Evolutionary conservation across 148 eudicot genomes (phyloP), one percentile per base, ranked within the genome.

Genomic region (Silene latifolia): DNA sequence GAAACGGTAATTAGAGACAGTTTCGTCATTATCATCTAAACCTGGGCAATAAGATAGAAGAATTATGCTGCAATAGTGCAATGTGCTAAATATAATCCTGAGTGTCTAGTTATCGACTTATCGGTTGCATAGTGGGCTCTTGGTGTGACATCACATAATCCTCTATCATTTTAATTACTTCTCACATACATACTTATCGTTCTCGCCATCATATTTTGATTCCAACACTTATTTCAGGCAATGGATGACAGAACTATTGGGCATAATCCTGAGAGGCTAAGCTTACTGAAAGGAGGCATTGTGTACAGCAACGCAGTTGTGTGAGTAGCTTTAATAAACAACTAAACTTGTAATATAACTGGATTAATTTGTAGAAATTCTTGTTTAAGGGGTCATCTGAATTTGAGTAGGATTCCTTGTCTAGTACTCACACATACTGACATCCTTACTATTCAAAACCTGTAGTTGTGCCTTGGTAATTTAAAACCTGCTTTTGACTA

Each of bases 191-290:
- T 51, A 51, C n/a, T 20, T 12, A 17, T 19, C 10, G n/a, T 10
- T 62, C 14, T 39, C 32, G 12, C 24, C 21, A 51, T 61, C 54
- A 69, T 54, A 27, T 59, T 42, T 35, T 25, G 58, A 35, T 70
- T 60, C 29, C 4, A 67, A 69, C 77, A 39, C 25, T 69, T 62
- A 8, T 74, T 76, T 76, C 84, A 92, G 97, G 96, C 97, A 65
- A 57, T 90, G 76, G 96, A 90, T 84, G 97, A 92, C 70, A 85
- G 96, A 80, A 92, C 97, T 25, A 85, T 92, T 83, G 97, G 97
- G 62, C 97, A 92, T 75, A 92, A 92, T 63, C 97, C 97, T 57
- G 97, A 92, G 83, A 87, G 97, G 83, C 77, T 92, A 81, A 87
- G 97, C 83, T 83, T 92, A 67, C 78, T 92, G 79, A 92, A 90